These are phyloP conservation scores for Chloranthus sessilifolius DNA, from an alignment of 164 flowering plant species.

Conservation along the genomic window DNA sequence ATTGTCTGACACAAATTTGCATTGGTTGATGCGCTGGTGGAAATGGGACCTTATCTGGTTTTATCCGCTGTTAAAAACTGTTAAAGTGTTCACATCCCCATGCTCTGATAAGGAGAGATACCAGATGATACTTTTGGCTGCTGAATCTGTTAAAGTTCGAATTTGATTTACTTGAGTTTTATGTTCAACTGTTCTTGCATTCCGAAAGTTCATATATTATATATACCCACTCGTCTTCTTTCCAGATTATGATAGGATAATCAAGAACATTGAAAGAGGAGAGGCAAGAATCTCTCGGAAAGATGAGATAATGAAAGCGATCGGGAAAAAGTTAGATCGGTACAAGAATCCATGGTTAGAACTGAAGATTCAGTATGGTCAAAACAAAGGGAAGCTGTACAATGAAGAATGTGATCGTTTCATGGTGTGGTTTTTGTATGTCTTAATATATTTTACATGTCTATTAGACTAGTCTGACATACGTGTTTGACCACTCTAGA, in stretches of 20 bases:
- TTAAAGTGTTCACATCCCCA: too few relatives aligned
- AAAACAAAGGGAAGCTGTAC: conserved; percentile 96
- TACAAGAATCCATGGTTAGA: conserved; percentile 99
- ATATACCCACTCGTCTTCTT: neutral
- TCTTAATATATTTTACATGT: neutral
- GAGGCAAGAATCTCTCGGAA: conserved; percentile 92
- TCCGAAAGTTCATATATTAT: neutral
- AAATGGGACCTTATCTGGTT: too few relatives aligned
- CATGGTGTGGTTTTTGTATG: conserved; percentile 52
- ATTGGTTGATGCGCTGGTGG: too few relatives aligned
- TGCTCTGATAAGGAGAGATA: too few relatives aligned
- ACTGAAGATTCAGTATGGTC: conserved; percentile 96
- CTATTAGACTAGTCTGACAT: neutral
- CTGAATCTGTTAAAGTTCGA: too few relatives aligned
- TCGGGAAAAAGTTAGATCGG: conserved; percentile 98
- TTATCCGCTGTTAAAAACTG: too few relatives aligned
- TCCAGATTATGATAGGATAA: conserved; percentile 91
- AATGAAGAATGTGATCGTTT: conserved; percentile 99
- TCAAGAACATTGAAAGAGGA: conserved; percentile 95
- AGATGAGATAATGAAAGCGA: conserved; percentile 99
- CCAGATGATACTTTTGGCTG: too few relatives aligned
- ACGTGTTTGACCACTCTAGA: neutral
- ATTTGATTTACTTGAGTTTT: neutral
- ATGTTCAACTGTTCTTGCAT: neutral
- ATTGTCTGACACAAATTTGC: too few relatives aligned